Base-by-base conservation (phyloP, 148 eudicot genomes). In the Silene latifolia region DNA sequence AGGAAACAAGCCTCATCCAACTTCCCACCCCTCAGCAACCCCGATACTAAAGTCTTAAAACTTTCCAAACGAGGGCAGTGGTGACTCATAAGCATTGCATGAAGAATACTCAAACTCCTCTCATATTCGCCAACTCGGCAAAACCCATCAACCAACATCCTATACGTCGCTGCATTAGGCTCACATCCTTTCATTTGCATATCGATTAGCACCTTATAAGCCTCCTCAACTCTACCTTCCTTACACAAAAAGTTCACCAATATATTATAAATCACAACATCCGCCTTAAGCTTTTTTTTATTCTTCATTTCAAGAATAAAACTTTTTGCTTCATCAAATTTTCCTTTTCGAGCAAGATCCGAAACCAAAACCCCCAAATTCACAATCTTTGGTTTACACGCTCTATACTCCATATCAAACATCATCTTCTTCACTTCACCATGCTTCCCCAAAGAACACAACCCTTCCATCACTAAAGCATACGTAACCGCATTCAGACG, bases 381-480 rank as follows among this genome's bases (percentile, higher is more conserved):
- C 2, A 83, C 77, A 24, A 82, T 64, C 48, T 79, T 66, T 9
- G 86, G 76, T 74, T 90, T 92, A 76, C 98, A 92, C 35, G 92
- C 97, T 71, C 80, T 84, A 64, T 92, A 92, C 80, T 92, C 97
- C 98, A 92, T 95, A 80, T 92, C 97, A 82, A 95, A 92, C 97
- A 95, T 90, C 86, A 92, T 51, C 81, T 92, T 94, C 86, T 88
- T 88, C 0, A 97, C 97, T 74, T 92, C 97, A 39, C 82, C 73
- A 74, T 76, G 80, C 82, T 82, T 87, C 71, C 90, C 89, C 35
- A 80, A 61, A n/a, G 78, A 78, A 82, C 98, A 95, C 75, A 89
- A 80, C 39, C 96, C 98, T 77, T 86, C 88, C 98, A 95, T 95
- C 76, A 95, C n/a, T n/a, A n/a, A n/a, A 2, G 87, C 86, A 79